Percentiles rank a stretch among this genome's conserved stretches.
These are phyloP conservation scores for Scutellaria baicalensis DNA, from an alignment of 257 asterid species.

Conservation along the genomic window DNA sequence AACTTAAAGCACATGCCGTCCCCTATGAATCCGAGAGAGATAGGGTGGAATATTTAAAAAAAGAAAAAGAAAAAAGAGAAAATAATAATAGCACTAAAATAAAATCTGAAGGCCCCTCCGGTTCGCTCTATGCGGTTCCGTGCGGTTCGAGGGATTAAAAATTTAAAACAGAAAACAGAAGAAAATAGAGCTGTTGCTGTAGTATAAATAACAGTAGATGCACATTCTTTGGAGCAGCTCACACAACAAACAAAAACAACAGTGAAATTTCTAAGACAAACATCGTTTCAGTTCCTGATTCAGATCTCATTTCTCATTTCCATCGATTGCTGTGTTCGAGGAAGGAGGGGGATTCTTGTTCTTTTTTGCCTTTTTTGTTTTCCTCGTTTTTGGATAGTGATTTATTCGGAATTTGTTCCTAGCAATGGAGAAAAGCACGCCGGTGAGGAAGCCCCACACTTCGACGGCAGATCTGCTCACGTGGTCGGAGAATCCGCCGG, in stretches of 20 bases:
- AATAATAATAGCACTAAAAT: no score
- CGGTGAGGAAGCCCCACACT: constrained; percentile 85
- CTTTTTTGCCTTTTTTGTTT: background rate
- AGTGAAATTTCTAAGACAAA: background rate
- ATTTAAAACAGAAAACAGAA: background rate
- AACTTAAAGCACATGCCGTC: constrained; percentile 27
- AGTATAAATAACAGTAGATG: constrained; percentile 20
- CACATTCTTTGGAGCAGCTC: constrained; percentile 18
- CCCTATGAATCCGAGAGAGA: constrained; percentile 20
- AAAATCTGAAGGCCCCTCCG: constrained; percentile 19
- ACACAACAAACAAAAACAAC: constrained; percentile 16
- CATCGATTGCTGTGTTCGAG: background rate
- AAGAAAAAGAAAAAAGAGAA: constrained; percentile 15
- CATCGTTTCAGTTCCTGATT: background rate
- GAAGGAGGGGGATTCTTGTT: background rate
- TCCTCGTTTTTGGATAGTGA: background rate
- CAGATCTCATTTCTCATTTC: constrained; percentile 14
- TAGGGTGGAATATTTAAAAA: constrained; percentile 16
- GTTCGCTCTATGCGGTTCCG: constrained; percentile 20
- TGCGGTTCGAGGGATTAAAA: constrained; percentile 7
- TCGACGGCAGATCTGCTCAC: constrained; percentile 94
- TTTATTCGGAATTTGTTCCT: background rate
- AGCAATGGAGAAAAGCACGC: constrained; percentile 70
- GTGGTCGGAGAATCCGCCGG: constrained; percentile 83
- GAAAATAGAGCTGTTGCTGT: background rate